Evolutionary conservation across 805 yeast species (phyloP), one percentile per base, ranked within the genome.

Genomic region (Nakazawaea anatomiae): DNA sequence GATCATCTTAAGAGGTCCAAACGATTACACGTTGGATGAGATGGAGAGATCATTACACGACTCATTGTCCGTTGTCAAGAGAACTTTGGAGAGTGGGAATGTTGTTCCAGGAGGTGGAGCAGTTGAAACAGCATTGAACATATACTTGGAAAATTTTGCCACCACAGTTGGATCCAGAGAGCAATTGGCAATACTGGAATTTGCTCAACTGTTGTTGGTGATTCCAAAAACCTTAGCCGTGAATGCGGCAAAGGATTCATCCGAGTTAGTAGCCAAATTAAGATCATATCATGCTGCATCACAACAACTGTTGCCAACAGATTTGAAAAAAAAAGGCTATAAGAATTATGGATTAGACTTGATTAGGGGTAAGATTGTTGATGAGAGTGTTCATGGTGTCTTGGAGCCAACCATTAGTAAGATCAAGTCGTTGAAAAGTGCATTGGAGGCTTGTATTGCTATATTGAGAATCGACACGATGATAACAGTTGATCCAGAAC

Each of bases 101-200:
- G 91, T 95, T 52, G 99, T 94, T 5, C 98, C 99, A 42, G 99
- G 99, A 55, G 99, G 99, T 57, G 99, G 99, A 54, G 95, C 96
- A n/a, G 99, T 94, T 36, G 99, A 94, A 72, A 79, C 96, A 47
- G 98, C 98, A 2, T 77, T 94, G 64, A 91, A 90, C 72, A 90
- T 94, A 48, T 94, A 89, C 67, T 75, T 94, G 66, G 99, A 94
- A 69, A 92, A 89, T 67, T 94, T 94, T 69, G 99, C 99, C 46
- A 94, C 98, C 7, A 90, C 98, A 1, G 92, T 94, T 47, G 97
- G 98, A 3, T 89, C 97, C 18, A 82, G 99, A 63, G 99, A 94
- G 69, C 99, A 94, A 69, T 78, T 94, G 62, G 98, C 99, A 14
- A 94, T 94, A 71, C 96, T 97, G 1, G 99, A 92, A 72, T 94